phyloP scores from a whole-genome alignment of 805 yeast species.

The Maudiozyma turicensis region DNA sequence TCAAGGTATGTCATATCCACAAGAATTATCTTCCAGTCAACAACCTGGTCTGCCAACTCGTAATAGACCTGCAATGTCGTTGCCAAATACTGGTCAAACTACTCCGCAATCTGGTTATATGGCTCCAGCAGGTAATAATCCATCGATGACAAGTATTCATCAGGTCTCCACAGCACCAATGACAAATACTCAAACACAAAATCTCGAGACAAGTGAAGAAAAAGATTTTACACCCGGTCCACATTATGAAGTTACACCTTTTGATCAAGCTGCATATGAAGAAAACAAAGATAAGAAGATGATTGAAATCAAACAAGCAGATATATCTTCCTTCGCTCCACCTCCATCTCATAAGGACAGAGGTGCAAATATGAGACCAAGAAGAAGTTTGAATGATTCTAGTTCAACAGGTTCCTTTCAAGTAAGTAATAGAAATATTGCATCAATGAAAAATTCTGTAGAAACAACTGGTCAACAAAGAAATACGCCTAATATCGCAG shows the following conservation, averaged over 20 bases:
- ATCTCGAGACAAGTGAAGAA: neutral
- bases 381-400: neutral
- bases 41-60: neutral
- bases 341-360: conserved; percentile 27
- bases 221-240: conserved; percentile 3
- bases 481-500: neutral
- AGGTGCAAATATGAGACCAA: neutral
- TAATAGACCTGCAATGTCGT: neutral
- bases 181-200: neutral
- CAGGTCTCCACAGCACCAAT: conserved; percentile 2
- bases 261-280: conserved; percentile 8
- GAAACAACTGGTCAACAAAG: neutral
- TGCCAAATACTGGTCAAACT: neutral
- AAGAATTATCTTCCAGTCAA: conserved; percentile 2
- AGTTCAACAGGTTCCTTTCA: neutral
- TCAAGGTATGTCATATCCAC: neutral
- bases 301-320: conserved; percentile 9
- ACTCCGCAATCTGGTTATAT: neutral
- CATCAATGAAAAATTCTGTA: neutral
- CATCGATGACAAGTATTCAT: neutral
- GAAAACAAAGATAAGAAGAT: conserved; percentile 7
- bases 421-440: neutral
- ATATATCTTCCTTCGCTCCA: conserved; percentile 16
- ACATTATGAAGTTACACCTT: conserved; percentile 15
- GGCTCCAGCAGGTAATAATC: neutral